phyloP scores from a whole-genome alignment of 139 green algal genomes.

The Closterium sp. region DNA sequence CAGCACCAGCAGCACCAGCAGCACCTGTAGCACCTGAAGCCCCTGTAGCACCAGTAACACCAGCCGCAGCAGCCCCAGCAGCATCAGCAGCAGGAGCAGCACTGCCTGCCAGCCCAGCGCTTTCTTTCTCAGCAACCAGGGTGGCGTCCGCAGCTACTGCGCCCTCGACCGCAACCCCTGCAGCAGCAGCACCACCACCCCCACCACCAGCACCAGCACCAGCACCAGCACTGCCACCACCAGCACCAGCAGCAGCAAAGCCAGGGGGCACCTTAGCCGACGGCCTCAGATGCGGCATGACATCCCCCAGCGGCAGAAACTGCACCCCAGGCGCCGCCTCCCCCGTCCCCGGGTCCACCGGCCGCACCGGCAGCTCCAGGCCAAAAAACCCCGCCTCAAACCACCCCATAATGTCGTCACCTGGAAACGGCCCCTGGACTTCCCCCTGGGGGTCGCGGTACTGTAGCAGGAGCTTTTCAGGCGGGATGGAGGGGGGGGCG shows the following conservation, averaged over 20 bases:
- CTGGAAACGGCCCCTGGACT: conserved; percentile 76
- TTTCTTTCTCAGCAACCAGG: neutral
- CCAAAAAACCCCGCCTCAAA: conserved; percentile 75
- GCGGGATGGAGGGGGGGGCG: neutral
- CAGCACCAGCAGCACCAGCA: neutral
- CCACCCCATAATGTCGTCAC: conserved; percentile 79
- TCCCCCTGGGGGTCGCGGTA: conserved; percentile 73
- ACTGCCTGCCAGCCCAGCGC: too few species aligned
- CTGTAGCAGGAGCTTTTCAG: conserved; percentile 52
- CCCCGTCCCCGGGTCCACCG: neutral
- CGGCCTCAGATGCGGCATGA: conserved; percentile 48
- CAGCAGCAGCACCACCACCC: neutral
- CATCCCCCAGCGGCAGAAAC: conserved; percentile 33
- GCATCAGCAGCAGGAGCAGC: neutral
- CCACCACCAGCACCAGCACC: neutral
- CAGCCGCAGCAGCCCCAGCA: neutral
- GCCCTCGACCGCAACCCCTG: neutral
- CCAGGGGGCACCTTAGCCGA: conserved; percentile 38
- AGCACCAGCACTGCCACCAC: neutral
- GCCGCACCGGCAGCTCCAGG: conserved; percentile 64
- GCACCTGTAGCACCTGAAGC: too few species aligned
- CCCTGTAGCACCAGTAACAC: neutral
- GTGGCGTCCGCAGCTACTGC: neutral
- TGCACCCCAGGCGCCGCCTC: conserved; percentile 5
- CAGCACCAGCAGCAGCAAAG: conserved; percentile 24